Evolutionary conservation across 208 protist genomes (phyloP), one percentile per base, ranked within the genome.

Genomic region (Herpetomonas muscarum): DNA sequence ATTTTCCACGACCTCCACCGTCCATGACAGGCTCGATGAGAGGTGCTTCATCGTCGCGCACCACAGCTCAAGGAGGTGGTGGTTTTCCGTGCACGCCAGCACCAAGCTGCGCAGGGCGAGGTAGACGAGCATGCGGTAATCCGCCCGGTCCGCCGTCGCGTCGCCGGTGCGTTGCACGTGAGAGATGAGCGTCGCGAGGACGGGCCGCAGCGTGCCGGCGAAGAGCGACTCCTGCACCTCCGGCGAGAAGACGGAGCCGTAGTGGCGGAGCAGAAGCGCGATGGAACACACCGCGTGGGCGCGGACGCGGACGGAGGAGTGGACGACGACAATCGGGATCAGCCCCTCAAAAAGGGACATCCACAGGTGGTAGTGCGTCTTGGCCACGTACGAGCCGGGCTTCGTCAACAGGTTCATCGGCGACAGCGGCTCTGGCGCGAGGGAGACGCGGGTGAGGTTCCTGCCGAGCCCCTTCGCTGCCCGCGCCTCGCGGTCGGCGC

Each of bases 281-380:
- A 90, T 71, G 21, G 74, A 81, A 42, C 71, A 73, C 34, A 91
- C 59, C 6, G 83, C 79, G 61, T 90, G 81, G 9, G 69, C 70
- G 22, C 87, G 73, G 29, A 90, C 84, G 34, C 84, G 74, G 3
- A 85, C 67, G 29, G 76, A 90, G 51, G 64, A 55, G 63, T 91
- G 83, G 55, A 88, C 59, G 24, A 89, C 68, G 12, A 85, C 69
- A 30, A 90, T 83, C 13, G 86, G 82, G 30, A 88, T 62, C 62
- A 93, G 62, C 10, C 82, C 82, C 55, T 93, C 82, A 39, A 93
- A 83, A 31, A 93, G 62, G 2, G 82, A 78, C 68, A 86, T 79
- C 83, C 86, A 93, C 56, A 93, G 57, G 64, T 88, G 76, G 52
- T 90, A 90, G 28, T 65, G 59, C 19, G 75, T 90, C 70, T 87